Evolutionary conservation across 129 eudicot genomes (phyloP).

Genomic region (Centella asiatica): DNA sequence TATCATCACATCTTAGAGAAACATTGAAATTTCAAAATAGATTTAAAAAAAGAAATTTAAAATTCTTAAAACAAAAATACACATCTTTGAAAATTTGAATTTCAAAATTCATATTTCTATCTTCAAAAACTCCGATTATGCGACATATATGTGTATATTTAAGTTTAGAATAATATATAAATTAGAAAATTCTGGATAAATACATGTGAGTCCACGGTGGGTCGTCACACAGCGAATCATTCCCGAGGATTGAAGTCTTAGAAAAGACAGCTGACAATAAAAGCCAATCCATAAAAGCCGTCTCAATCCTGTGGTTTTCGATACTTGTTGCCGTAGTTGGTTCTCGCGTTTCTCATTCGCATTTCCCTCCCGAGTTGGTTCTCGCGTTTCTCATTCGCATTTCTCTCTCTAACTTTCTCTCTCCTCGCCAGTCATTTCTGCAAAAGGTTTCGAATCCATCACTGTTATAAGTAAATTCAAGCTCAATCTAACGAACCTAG

Average conservation of each 20-base stretch:
- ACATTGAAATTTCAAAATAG: too few species aligned
- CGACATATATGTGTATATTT: too few species aligned
- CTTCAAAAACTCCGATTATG: too few species aligned
- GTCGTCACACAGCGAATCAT: background rate
- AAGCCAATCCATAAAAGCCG: slow-evolving; percentile 60
- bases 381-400: background rate
- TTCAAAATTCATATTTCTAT: background rate
- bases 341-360: slow-evolving; percentile 7
- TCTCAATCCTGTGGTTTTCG: slow-evolving; percentile 73
- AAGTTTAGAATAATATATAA: background rate
- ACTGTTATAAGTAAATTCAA: slow-evolving; percentile 29
- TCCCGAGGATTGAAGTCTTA: background rate
- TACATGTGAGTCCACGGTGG: background rate
- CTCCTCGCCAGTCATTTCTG: background rate
- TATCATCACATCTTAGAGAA: too few species aligned
- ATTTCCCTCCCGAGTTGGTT: slow-evolving; percentile 24
- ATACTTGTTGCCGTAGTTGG: slow-evolving; percentile 49
- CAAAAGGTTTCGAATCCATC: slow-evolving; percentile 8
- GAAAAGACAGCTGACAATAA: slow-evolving; percentile 22
- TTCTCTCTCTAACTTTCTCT: background rate
- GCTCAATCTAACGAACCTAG: slow-evolving; percentile 16
- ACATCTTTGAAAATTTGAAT: too few species aligned
- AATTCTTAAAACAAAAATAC: too few species aligned
- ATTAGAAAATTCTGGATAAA: background rate
- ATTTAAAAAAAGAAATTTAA: too few species aligned